Evolutionary conservation across 139 green algal genomes (phyloP), one percentile per base, ranked within the genome.

Genomic region (Choricystis sp.): DNA sequence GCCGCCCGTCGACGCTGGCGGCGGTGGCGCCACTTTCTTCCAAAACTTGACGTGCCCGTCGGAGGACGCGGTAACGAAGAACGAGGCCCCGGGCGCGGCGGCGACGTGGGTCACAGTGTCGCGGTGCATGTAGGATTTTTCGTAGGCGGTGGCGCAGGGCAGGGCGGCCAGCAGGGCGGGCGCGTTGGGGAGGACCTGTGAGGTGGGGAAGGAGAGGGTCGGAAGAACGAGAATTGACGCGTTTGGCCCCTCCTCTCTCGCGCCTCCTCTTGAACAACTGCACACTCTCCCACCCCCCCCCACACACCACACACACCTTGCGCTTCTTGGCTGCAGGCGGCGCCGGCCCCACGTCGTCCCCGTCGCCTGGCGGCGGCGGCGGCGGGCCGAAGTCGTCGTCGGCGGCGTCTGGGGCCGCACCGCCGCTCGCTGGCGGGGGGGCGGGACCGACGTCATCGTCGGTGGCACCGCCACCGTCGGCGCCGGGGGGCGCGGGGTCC

Each of bases 11-110:
- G n/a, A n/a, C n/a, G n/a, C n/a, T n/a, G n/a, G n/a, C n/a, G n/a
- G n/a, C n/a, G n/a, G n/a, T n/a, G 70, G 57, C 1, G 76, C 30
- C 58, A 76, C 70, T 75, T 97, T 97, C 72, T 96, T 97, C 93
- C 93, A 99, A 68, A 99, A 97, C 79, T 98, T 98, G n/a, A 99
- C 40, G 70, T 89, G 81, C 3, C 93, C 89, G 66, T 95, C 88
- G 2, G 75, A 49, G 30, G 70, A 85, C 29, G 73, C 88, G 3
- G 86, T 96, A 56, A 96, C 83, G 56, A 95, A 65, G 64, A 94
- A 94, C 24, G 81, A 80, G 25, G 67, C 56, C 3, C n/a, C 69
- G 16, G 40, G 23, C 5, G 83, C 79, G 29, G 94, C 80, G 58
- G 81, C 79, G 14, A 96, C 76, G 63, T 94, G 82, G 29, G 85